These are phyloP conservation scores for Limonium bicolor DNA, from an alignment of 148 eudicot genomes.

Conservation along the genomic window DNA sequence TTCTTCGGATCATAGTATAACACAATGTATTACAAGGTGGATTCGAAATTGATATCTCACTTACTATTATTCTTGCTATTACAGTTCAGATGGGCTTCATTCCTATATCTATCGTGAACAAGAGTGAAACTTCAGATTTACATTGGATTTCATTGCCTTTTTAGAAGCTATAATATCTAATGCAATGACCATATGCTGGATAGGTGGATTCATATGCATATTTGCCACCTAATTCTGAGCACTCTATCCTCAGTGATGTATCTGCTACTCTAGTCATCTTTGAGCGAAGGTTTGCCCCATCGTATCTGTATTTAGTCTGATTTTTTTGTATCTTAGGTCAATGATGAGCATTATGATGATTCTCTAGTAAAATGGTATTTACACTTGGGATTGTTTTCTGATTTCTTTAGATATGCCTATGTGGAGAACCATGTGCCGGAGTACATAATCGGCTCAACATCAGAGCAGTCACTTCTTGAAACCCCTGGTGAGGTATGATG, in stretches of 20 bases:
- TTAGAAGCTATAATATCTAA: too few species aligned
- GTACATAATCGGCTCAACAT: conserved; percentile 54
- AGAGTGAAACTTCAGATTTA: too few species aligned
- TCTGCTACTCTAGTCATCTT: conserved; percentile 66
- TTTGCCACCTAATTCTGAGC: conserved; percentile 61
- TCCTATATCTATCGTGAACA: too few species aligned
- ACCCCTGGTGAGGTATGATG: conserved; percentile 85
- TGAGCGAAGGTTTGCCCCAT: conserved; percentile 62
- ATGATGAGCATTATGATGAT: background rate
- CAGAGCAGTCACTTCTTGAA: conserved; percentile 80
- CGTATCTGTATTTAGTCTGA: too few species aligned
- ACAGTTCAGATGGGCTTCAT: too few species aligned
- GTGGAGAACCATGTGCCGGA: conserved; percentile 49
- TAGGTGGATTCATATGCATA: conserved; percentile 96
- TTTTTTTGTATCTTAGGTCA: background rate
- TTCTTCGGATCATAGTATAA: too few species aligned
- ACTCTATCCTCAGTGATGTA: conserved; percentile 34
- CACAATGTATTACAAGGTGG: too few species aligned
- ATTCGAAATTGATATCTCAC: too few species aligned
- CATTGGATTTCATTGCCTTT: too few species aligned
- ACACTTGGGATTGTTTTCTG: background rate
- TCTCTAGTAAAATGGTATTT: background rate
- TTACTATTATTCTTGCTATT: too few species aligned
- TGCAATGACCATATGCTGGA: too few species aligned
- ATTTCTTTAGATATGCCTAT: conserved; percentile 39